phyloP scores from a whole-genome alignment of 1,284 basidiomycete species.

The Hymenochaete sp. region DNA sequence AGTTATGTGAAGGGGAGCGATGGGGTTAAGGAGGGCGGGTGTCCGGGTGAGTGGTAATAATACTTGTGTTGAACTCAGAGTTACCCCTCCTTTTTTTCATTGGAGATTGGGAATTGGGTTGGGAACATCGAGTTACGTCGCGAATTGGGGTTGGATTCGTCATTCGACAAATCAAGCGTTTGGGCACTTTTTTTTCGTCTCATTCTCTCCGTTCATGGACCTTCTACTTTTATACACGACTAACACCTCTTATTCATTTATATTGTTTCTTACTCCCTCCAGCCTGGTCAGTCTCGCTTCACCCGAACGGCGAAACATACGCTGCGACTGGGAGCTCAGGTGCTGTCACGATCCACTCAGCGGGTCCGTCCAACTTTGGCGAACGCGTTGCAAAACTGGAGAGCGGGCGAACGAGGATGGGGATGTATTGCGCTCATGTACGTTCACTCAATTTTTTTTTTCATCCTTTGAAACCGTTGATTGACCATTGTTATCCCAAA shows the following conservation, averaged over 20 bases:
- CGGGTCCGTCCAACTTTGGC: slow-evolving; percentile 53
- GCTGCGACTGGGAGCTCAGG: slow-evolving; percentile 74
- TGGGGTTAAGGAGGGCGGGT: slow-evolving; percentile 50
- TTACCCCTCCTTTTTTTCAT: too few relatives aligned
- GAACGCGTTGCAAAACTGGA: slow-evolving; percentile 46
- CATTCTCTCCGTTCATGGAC: neutral
- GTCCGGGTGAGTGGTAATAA: slow-evolving; percentile 49
- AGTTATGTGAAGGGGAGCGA: slow-evolving; percentile 45
- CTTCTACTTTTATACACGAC: neutral
- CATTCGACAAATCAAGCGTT: too few relatives aligned
- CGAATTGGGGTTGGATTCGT: too few relatives aligned
- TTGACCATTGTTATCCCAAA: slow-evolving; percentile 8
- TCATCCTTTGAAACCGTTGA: neutral
- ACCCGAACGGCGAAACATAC: slow-evolving; percentile 63
- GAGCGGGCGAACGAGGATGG: slow-evolving; percentile 71
- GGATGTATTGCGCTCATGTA: slow-evolving; percentile 73
- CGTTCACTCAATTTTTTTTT: slow-evolving; percentile 23
- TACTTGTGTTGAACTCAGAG: too few relatives aligned
- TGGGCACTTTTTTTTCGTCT: too few relatives aligned
- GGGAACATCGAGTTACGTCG: too few relatives aligned
- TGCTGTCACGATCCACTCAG: slow-evolving; percentile 59
- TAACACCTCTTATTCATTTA: neutral
- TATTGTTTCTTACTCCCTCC: slow-evolving; percentile 4
- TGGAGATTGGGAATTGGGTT: too few relatives aligned
- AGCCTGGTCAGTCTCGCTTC: slow-evolving; percentile 78